Evolutionary conservation across 208 protist genomes (phyloP), one percentile per base, ranked within the genome.

Genomic region (Phytomonas sp.): DNA sequence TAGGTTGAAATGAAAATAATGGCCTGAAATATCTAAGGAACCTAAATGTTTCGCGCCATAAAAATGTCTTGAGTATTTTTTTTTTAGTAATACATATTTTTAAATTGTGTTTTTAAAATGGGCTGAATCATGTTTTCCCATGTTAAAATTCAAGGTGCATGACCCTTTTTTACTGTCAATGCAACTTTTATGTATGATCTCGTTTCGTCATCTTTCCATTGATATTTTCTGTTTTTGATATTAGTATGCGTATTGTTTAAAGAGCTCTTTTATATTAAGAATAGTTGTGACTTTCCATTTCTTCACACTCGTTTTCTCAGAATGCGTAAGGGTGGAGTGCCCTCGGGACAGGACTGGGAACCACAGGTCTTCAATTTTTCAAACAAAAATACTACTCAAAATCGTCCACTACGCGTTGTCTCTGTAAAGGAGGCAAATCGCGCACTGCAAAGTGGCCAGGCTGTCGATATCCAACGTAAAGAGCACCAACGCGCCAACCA

Each of bases 361-460:
- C 87, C 89, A 56, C 92, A 96, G 82, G 83, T 89, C 60, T 94
- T 92, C 73, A 89, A 93, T 63, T 87, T 94, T 46, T 77, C 84
- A 46, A 80, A 76, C 34, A 78, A 75, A 40, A 80, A 70, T 17
- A 67, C 34, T 13, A 59, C 60, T 23, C 67, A 69, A 17, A 32
- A 46, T 9, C 70, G 77, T 23, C 79, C 78, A 46, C 82, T 82
- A 34, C 78, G 77, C 9, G 76, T 71, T 43, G 81, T 93, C 51
- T 88, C 70, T 60, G 85, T 91, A 72, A 71, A 75, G 13, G 87
- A 94, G 37, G 89, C 89, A 13, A 92, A 87, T 70, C 87, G 87
- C 60, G 85, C 85, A 0, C 29, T 88, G 46, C 91, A 94, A 70
- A 78, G 68, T n/a, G 91, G 91, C 20, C 81, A 86, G 61, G 46